Conservation (phyloP, 371 early-diverging fungal species). For the Smittium culicis region DNA sequence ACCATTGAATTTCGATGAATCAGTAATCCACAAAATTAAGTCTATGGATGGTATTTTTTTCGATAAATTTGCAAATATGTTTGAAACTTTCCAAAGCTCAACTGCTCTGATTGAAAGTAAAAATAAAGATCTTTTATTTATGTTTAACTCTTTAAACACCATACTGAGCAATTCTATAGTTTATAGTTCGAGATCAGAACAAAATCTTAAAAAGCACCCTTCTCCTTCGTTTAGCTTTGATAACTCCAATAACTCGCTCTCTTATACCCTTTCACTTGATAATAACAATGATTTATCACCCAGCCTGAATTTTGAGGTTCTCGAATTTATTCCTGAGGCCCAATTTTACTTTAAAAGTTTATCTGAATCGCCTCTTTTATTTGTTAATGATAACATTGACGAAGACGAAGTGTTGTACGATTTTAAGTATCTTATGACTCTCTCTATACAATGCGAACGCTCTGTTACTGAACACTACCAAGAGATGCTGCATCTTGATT, state of each 20-base stretch:
- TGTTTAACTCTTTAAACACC: not conserved
- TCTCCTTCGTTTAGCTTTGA: too few relatives aligned
- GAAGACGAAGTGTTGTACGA: conserved; percentile 23
- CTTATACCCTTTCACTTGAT: not conserved
- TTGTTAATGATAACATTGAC: conserved; percentile 22
- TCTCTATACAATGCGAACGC: conserved; percentile 31
- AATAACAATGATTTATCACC: not conserved
- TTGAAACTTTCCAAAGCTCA: conserved; percentile 19
- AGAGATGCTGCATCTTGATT: conserved; percentile 14
- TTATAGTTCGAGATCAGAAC: not conserved
- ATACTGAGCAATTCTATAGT: not conserved
- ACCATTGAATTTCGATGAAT: not conserved
- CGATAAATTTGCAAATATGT: conserved; percentile 25
- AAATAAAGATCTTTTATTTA: not conserved
- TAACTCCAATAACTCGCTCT: not conserved
- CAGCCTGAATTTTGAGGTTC: conserved; percentile 2
- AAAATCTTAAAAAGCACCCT: not conserved
- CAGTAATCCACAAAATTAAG: not conserved
- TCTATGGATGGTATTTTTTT: conserved; percentile 20
- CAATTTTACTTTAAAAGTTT: conserved; percentile 22
- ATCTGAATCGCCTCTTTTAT: conserved; percentile 23
- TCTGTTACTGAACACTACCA: conserved; percentile 19
- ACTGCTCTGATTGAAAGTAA: not conserved
- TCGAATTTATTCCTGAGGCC: conserved; percentile 22
- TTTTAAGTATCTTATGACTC: conserved; percentile 20